Evolutionary conservation across 148 eudicot genomes (phyloP), one percentile per base, ranked within the genome.

Genomic region (Persicaria tinctoria): DNA sequence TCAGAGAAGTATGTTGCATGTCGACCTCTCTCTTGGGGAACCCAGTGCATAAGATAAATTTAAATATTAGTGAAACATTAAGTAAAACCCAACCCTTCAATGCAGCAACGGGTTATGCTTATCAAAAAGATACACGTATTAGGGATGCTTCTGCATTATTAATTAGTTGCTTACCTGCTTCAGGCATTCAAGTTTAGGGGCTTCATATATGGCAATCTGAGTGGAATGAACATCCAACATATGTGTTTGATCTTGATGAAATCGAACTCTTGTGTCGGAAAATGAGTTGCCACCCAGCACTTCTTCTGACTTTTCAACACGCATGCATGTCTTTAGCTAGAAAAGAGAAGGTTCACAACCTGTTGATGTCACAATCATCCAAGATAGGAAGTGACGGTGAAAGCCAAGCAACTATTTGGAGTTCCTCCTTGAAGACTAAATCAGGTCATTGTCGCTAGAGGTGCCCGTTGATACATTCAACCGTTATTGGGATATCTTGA

Each of bases 1-100:
- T 96, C 97, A 80, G 97, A 92, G 3, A 97, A 92, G 74, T 96
- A 92, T 68, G 93, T 88, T 32, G 97, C 99, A 78, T 88, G 85
- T 6, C 91, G 85, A 50, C 97, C 92, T 81, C 87, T 84, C 76
- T 90, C 85, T 82, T 96, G 86, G 7, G 97, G 89, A 77, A 82
- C 87, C 23, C 97, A 96, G 95, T 92, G 80, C 13, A 64, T 46
- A 74, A 78, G 49, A 11, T 63, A 76, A 62, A 38, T 59, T 77
- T 2, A 74, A 48, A 77, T 77, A 4, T 49, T 41, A 20, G 3
- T 41, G 48, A 38, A 38, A 0, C 38, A 32, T 32, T 32, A 32
- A 32, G 38, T 32, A 32, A 32, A 32, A 32, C 38, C 38, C 38
- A 32, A 32, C 38, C 38, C 38, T 32, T 32, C 38, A 32, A 32